These are phyloP conservation scores for Venturia effusa DNA, from an alignment of 2,329 filamentous ascomycete species.

Conservation along the genomic window DNA sequence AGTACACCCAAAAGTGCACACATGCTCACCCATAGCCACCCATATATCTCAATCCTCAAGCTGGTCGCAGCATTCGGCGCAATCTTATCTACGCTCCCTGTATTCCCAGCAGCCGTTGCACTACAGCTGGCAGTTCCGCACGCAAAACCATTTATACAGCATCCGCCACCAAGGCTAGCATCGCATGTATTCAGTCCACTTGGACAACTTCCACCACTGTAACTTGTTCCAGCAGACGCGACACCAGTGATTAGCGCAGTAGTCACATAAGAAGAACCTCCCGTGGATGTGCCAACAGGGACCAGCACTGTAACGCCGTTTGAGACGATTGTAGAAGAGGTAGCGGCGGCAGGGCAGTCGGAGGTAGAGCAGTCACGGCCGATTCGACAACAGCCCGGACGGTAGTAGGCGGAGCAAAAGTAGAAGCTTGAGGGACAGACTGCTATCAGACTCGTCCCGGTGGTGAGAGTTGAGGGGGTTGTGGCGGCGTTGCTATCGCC, in stretches of 20 bases:
- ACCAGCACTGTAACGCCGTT: conserved; percentile 59
- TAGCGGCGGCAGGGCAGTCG: conserved; percentile 54
- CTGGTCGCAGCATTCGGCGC: neutral
- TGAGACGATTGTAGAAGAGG: conserved; percentile 53
- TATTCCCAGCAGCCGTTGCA: conserved; percentile 37
- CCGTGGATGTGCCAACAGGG: conserved; percentile 38
- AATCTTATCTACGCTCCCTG: conserved; percentile 36
- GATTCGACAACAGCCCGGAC: conserved; percentile 78
- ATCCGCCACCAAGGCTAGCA: conserved; percentile 59
- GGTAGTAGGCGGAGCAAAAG: conserved; percentile 70
- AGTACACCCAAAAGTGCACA: neutral
- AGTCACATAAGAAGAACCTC: conserved; percentile 12
- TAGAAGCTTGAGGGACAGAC: conserved; percentile 86
- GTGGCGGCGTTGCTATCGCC: conserved; percentile 27
- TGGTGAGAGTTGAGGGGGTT: conserved; percentile 18
- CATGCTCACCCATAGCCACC: neutral
- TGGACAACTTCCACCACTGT: conserved; percentile 45
- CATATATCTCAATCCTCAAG: neutral
- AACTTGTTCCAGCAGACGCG: conserved; percentile 25
- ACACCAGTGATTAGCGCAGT: conserved; percentile 13
- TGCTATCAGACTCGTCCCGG: conserved; percentile 13
- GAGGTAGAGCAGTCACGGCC: conserved; percentile 75
- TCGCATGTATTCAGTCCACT: conserved; percentile 68
- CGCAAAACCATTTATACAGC: conserved; percentile 67
- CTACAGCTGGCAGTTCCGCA: conserved; percentile 65